phyloP scores from a whole-genome alignment of 2,329 filamentous ascomycete genomes.

The Lomentospora prolificans region DNA sequence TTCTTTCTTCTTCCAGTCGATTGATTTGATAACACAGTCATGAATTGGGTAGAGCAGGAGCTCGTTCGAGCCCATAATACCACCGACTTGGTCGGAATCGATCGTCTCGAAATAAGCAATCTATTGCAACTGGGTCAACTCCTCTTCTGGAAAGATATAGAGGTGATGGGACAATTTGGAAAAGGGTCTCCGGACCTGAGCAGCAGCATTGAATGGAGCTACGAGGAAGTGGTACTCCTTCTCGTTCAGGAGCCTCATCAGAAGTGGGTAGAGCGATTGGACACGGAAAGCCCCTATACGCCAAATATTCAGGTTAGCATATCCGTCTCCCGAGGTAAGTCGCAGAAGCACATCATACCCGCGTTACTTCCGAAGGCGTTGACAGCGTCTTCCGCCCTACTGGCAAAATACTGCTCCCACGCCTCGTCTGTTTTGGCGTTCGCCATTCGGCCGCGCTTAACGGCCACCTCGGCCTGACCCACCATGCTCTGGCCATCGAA shows the following conservation, averaged over 20 bases:
- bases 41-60: constrained; percentile 77
- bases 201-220: constrained; percentile 78
- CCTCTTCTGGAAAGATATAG: too few relatives aligned
- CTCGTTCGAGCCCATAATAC: constrained; percentile 76
- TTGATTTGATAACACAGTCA: constrained; percentile 56
- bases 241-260: constrained; percentile 64
- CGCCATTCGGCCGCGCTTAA: constrained; percentile 54
- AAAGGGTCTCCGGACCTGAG: constrained; percentile 76
- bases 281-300: constrained; percentile 56
- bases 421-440: constrained; percentile 65
- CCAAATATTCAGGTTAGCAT: not conserved
- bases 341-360: constrained; percentile 36
- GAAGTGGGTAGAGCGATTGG: constrained; percentile 63
- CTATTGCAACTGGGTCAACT: too few relatives aligned
- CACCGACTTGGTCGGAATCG: constrained; percentile 59
- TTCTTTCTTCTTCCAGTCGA: constrained; percentile 59
- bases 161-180: too few relatives aligned
- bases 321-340: not conserved
- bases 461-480: constrained; percentile 61
- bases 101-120: constrained; percentile 68
- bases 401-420: constrained; percentile 78
- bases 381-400: constrained; percentile 72
- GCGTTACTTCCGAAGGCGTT: constrained; percentile 70
- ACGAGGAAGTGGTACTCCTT: constrained; percentile 67
- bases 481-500: constrained; percentile 81